Conservation (phyloP, 1,139 yeast genomes). For the Taphrina pruni region DNA sequence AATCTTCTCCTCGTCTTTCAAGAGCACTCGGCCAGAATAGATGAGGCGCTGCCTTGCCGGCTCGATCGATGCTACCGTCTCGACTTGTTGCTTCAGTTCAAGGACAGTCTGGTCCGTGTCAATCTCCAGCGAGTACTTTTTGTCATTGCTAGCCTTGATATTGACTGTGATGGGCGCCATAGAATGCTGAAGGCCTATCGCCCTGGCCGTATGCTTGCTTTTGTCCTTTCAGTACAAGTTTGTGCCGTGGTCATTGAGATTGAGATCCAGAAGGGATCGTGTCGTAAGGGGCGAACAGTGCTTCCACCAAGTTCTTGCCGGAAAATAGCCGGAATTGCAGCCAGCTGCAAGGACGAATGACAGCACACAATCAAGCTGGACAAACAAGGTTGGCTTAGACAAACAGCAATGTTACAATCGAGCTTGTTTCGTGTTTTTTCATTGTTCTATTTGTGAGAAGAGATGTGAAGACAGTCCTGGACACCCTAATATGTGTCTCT, state of each 20-base stretch:
- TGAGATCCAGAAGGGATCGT: slow-evolving; percentile 2
- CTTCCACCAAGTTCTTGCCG: slow-evolving; percentile 18
- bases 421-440: no score
- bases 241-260: neutral
- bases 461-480: slow-evolving; percentile 20
- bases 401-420: no score
- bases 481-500: slow-evolving; percentile 17
- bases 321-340: neutral
- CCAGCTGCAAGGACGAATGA: neutral
- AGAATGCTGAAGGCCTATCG: neutral
- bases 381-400: no score
- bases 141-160: slow-evolving; percentile 63
- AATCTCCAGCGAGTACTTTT: slow-evolving; percentile 71
- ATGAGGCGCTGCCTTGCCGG: slow-evolving; percentile 82
- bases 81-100: slow-evolving; percentile 72
- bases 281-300: slow-evolving; percentile 19
- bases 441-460: neutral
- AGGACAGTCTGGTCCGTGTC: slow-evolving; percentile 63
- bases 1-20: slow-evolving; percentile 75
- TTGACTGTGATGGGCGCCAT: slow-evolving; percentile 51
- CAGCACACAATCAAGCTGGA: neutral
- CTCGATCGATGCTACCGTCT: slow-evolving; percentile 66
- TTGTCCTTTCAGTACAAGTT: neutral
- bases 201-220: neutral
- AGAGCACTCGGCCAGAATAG: slow-evolving; percentile 87